A percentile compares a stretch with the other conserved stretches of the same genome.
Evolutionary conservation across 2,329 filamentous ascomycete species (phyloP).

Genomic region (Alternaria burnsii): DNA sequence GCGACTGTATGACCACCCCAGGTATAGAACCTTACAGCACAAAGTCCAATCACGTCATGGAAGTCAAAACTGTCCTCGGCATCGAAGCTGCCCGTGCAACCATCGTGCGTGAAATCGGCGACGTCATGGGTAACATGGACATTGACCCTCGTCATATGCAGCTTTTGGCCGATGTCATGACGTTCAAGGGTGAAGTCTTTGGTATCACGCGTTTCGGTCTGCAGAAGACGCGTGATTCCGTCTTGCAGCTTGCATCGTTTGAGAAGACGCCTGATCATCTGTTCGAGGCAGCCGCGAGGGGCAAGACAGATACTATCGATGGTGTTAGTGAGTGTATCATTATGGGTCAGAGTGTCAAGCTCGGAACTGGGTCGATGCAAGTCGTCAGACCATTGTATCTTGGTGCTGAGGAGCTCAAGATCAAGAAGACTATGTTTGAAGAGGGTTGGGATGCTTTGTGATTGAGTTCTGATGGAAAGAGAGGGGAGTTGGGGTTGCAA

Average conservation of each 20-base stretch:
- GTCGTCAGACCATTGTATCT: constrained; percentile 75
- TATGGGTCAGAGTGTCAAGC: constrained; percentile 91
- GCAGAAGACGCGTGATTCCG: constrained; percentile 94
- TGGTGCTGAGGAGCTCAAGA: constrained; percentile 28
- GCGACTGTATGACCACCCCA: constrained; percentile 89
- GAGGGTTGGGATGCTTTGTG: constrained; percentile 48
- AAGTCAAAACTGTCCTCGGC: constrained; percentile 84
- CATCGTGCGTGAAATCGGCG: constrained; percentile 86
- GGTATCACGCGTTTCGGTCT: constrained; percentile 97
- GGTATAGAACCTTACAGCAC: constrained; percentile 82
- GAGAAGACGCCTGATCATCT: constrained; percentile 98
- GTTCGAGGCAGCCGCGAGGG: constrained; percentile 90
- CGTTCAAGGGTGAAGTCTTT: constrained; percentile 95
- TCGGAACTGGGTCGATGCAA: constrained; percentile 92
- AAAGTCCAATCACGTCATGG: constrained; percentile 87
- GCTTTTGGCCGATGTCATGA: constrained; percentile 97
- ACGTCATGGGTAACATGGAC: constrained; percentile 92
- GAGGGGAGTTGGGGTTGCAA: neutral
- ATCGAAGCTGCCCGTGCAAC: constrained; percentile 93
- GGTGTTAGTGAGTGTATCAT: constrained; percentile 98
- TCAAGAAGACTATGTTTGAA: constrained; percentile 48
- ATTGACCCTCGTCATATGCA: constrained; percentile 99
- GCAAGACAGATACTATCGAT: constrained; percentile 91
- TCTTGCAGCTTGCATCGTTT: constrained; percentile 92
- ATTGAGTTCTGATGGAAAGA: neutral